Evolutionary conservation across 371 early-diverging fungal species (phyloP), one percentile per base, ranked within the genome.

Genomic region (Mucor lusitanicus): DNA sequence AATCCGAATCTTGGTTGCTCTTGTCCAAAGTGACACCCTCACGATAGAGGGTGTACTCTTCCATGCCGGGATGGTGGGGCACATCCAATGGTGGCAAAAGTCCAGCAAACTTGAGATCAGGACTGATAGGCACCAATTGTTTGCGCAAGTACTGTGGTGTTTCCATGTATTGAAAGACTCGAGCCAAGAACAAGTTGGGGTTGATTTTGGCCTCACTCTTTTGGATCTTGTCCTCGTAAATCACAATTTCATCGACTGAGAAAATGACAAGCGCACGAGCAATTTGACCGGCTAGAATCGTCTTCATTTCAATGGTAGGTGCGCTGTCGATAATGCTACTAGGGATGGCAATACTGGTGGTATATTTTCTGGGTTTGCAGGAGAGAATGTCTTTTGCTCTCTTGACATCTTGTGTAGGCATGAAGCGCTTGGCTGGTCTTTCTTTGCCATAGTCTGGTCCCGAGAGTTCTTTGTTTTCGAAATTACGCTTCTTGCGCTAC

Each of bases 211-310:
- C 64, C 23, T 78, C 55, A 2, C 74, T 15, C 3, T 42, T 53
- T 2, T 61, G 61, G 13, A 69, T 67, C 21, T 80, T 83, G 54
- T 88, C 90, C 67, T 90, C 82, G 65, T 87, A 92, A 23, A 92
- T 82, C n/a, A 91, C 76, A 23, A 92, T 78, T 72, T 91, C 92
- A 67, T 91, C 92, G 0, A 90, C 86, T 59, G 87, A 78, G 67
- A 85, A 86, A 35, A 92, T 68, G 19, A 86, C 85, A 35, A 87
- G 74, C 0, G 85, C 81, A 63, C 93, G 79, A 17, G 88, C 91
- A 54, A 92, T 84, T 76, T 92, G 90, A 39, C 93, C 92, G 6
- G 88, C 93, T 15, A 90, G 74, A 66, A 90, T 87, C 0, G 92
- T 93, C 71, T 88, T 86, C 63, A 93, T 68, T 68, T 93, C 92